Evolutionary conservation across 208 protist genomes (phyloP), one percentile per base, ranked within the genome.

Genomic region (Trypanosoma rangeli): DNA sequence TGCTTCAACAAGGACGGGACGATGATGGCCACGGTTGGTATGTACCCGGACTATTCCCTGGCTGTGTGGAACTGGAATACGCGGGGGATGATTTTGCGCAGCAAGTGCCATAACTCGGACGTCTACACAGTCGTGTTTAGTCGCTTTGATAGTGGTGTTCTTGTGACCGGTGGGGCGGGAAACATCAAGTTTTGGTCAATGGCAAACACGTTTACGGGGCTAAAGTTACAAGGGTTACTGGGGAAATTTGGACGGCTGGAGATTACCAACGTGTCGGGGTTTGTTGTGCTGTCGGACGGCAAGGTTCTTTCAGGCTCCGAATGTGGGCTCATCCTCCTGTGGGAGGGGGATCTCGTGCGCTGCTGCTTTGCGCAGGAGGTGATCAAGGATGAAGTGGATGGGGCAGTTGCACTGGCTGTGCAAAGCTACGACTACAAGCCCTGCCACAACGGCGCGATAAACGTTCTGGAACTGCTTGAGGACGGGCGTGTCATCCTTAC

Each of bases 101-200:
- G 82, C 80, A 99, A 99, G 81, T 98, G 98, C 52, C 99, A 99
- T 70, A 92, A 90, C 62, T 83, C 97, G 3, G 98, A 99, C 52
- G 92, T 99, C 10, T 91, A 80, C 64, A 96, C 80, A 54, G 87
- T 98, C 9, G 63, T 78, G 13, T 99, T 99, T 68, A 98, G 94
- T 46, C 83, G 83, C 16, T 93, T 91, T 64, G 87, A 97, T 74
- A 93, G 96, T 68, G 93, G 95, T 1, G 74, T 85, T 3, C 89
- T 99, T 16, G 90, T 94, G 49, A 98, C 97, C 1, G 93, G 90
- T 16, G 98, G 98, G 5, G 82, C 81, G 0, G 98, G 97, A 0
- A 98, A 99, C 78, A 97, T 99, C 60, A 98, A 98, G 59, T 99
- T 99, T 74, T 99, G 98, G 98, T 89, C 94, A 46, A 99, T 99